Evolutionary conservation across 2,329 filamentous ascomycete species (phyloP), one percentile per base, ranked within the genome.

Genomic region (Leptographium radiaticola): DNA sequence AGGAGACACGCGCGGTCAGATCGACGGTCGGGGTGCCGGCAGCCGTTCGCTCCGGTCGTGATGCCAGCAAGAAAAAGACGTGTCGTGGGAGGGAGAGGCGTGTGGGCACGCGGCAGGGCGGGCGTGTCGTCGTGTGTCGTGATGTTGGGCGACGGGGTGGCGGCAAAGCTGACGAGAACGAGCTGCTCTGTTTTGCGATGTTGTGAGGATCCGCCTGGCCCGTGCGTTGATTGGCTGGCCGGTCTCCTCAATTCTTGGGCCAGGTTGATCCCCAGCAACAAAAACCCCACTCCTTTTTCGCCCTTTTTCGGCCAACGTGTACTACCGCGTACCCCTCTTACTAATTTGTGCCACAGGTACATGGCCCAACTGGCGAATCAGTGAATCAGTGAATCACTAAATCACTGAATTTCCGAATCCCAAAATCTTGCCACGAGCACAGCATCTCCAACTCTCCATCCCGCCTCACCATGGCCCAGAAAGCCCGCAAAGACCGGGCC

Each of bases 401-500:
- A 13, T 36, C 34, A 6, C 34, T 36, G 12, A 36, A 36, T 36
- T 36, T 36, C n/a, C n/a, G n/a, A n/a, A n/a, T n/a, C n/a, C n/a
- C n/a, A n/a, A n/a, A n/a, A n/a, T n/a, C n/a, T n/a, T n/a, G n/a
- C n/a, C 42, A 13, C 42, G 7, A 47, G 4, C 49, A 11, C 8
- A 6, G 11, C 33, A 34, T 11, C 6, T 11, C 33, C 33, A 34
- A 6, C 34, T 9, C 34, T 9, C 9, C 34, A 4, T 45, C 20
- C 9, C 34, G 34, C 34, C 34, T 36, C 25, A 25, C 10, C 2
- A 82, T 82, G 79, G 79, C 79, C 34, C 78, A 81, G 63, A 82
- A 81, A 64, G 79, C 79, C 54, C 79, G 79, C 64, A 82, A 82
- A 62, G 78, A 81, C 62, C 71, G 71, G 58, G 93, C 93, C 55